phyloP scores from a whole-genome alignment of 2,329 filamentous ascomycete genomes.

The Polychaeton citri region DNA sequence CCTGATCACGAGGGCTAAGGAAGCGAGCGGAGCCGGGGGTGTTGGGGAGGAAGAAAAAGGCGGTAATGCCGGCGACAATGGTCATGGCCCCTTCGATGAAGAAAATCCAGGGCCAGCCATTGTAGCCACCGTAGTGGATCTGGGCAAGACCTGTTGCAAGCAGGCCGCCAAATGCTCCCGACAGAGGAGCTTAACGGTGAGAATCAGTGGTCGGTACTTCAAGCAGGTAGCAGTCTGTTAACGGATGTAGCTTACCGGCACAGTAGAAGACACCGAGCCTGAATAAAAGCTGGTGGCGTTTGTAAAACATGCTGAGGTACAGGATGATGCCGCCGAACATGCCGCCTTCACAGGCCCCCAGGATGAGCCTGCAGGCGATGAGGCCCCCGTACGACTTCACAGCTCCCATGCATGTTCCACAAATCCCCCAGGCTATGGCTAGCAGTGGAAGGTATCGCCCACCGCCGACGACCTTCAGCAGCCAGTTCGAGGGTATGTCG shows the following conservation, averaged over 20 bases:
- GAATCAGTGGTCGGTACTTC: conserved; percentile 7
- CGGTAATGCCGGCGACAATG: conserved; percentile 38
- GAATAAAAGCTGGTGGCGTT: conserved; percentile 27
- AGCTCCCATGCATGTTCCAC: conserved; percentile 28
- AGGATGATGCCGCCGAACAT: conserved; percentile 28
- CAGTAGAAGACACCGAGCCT: conserved; percentile 26
- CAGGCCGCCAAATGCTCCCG: conserved; percentile 29
- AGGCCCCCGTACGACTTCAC: conserved; percentile 28
- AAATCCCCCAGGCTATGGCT: conserved; percentile 27
- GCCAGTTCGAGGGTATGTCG: conserved; percentile 28
- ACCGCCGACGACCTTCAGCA: conserved; percentile 27
- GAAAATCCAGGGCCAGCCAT: conserved; percentile 26
- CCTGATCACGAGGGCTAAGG: conserved; percentile 18
- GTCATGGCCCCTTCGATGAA: conserved; percentile 44
- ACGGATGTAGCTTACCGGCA: conserved; percentile 10
- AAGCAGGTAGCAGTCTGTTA: not conserved
- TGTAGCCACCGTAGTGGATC: conserved; percentile 25
- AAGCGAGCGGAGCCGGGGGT: conserved; percentile 35
- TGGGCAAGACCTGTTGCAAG: conserved; percentile 28
- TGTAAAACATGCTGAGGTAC: conserved; percentile 31
- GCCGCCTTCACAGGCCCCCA: conserved; percentile 30
- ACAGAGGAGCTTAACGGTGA: conserved; percentile 23
- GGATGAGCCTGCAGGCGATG: conserved; percentile 26
- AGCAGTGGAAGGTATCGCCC: conserved; percentile 28
- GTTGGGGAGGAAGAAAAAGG: conserved; percentile 43